Evolutionary conservation across 2,329 filamentous ascomycete genomes (phyloP), one percentile per base, ranked within the genome.

Genomic region (Pseudogymnoascus sp.): DNA sequence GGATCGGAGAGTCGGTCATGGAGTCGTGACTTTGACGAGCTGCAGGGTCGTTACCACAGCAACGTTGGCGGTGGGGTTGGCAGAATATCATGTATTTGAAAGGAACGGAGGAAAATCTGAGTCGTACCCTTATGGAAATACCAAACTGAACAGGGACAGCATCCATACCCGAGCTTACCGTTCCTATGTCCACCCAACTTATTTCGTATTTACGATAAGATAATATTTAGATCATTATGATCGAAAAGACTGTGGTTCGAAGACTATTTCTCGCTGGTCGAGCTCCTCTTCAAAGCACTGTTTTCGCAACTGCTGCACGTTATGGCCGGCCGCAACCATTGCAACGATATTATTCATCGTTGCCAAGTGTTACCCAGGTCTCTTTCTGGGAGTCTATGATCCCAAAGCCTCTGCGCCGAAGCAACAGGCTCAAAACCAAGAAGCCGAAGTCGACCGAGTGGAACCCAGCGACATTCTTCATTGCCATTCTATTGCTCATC

Each of bases 401-500:
- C 59, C 89, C 89, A 1, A 90, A 88, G 68, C 82, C 84, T n/a
- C 71, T 87, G 52, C 83, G 85, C n/a, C 70, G 72, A 65, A 75
- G 73, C 59, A 67, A 79, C 68, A 60, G 72, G 68, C 14, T 69
- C 65, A 49, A 62, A 40, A 66, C 69, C 43, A 76, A 77, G 69
- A 75, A 77, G 35, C 70, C 74, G 23, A 83, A 81, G 67, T 77
- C 81, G 14, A 88, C 84, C 71, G 83, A 86, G 68, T 90, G 88
- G 87, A 93, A 93, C 69, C 89, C 90, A 2, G 89, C 89, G 18
- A 92, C 88, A 0, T 93, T 91, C 71, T 95, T 88, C 74, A 90
- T 93, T 68, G 79, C 87, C 69, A 90, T 93, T 66, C 92, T 92
- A 71, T 79, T 92, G 41, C 82, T 97, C 66, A 93, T 97, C 67